A percentile compares a stretch with the other conserved stretches of the same genome.
These are phyloP conservation scores for Dichotomopilus funicola DNA, from an alignment of 2,329 filamentous ascomycete species.

Conservation along the genomic window DNA sequence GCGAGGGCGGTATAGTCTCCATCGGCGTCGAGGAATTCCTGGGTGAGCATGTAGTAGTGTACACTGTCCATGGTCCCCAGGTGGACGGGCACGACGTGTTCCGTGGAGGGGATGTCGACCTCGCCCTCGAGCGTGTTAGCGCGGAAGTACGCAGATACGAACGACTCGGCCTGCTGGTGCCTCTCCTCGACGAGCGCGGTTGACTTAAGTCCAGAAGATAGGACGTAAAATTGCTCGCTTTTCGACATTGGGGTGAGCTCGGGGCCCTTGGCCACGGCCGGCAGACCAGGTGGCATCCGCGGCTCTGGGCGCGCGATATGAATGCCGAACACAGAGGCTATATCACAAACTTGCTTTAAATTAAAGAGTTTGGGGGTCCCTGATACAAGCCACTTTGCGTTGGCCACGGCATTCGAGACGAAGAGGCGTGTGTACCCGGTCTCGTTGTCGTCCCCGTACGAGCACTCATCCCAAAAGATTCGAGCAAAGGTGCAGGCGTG, in stretches of 20 bases:
- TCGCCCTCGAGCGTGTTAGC: slow-evolving; percentile 32
- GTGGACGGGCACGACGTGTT: slow-evolving; percentile 3
- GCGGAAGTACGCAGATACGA: slow-evolving; percentile 54
- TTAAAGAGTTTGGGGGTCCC: slow-evolving; percentile 35
- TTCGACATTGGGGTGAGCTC: slow-evolving; percentile 24
- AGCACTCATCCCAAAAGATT: slow-evolving; percentile 39
- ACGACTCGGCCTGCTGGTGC: slow-evolving; percentile 39
- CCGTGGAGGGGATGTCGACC: neutral
- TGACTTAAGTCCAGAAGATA: slow-evolving; percentile 29
- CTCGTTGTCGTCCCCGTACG: slow-evolving; percentile 28
- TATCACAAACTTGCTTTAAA: slow-evolving; percentile 32
- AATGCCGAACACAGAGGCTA: slow-evolving; percentile 31
- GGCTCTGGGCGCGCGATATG: slow-evolving; percentile 35
- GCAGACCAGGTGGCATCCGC: slow-evolving; percentile 30
- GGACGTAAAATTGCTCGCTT: slow-evolving; percentile 30
- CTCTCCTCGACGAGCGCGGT: slow-evolving; percentile 30
- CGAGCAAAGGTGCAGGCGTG: slow-evolving; percentile 35
- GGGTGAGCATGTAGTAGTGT: slow-evolving; percentile 13
- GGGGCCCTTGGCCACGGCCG: slow-evolving; percentile 32
- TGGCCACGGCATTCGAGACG: slow-evolving; percentile 28
- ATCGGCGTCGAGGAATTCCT: slow-evolving; percentile 15
- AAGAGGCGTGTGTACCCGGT: slow-evolving; percentile 26
- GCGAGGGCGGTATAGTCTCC: slow-evolving; percentile 14
- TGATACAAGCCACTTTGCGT: slow-evolving; percentile 38
- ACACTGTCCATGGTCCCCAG: slow-evolving; percentile 6